These are phyloP conservation scores for Acacia concinna DNA, from an alignment of 331 rosid species.

Conservation along the genomic window DNA sequence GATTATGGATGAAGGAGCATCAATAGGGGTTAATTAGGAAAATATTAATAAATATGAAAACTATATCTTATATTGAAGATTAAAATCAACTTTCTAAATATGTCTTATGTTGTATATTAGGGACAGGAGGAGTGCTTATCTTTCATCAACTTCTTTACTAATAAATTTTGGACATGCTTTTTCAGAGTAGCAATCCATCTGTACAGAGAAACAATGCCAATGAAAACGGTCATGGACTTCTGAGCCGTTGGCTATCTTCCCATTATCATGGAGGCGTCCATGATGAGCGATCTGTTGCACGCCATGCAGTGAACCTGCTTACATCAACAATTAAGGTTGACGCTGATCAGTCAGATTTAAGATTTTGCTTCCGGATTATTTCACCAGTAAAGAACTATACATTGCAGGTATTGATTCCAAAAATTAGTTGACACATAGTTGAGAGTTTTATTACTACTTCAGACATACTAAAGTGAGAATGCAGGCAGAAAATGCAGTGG, in stretches of 20 bases:
- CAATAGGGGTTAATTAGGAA: too few species aligned
- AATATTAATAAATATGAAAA: too few species aligned
- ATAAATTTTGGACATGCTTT: slow-evolving; percentile 28
- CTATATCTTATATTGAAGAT: too few species aligned
- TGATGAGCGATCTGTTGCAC: slow-evolving; percentile 63
- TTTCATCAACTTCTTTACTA: slow-evolving; percentile 23
- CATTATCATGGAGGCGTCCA: slow-evolving; percentile 53
- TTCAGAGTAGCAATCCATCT: slow-evolving; percentile 49
- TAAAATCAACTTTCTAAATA: too few species aligned
- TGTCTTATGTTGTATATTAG: too few species aligned
- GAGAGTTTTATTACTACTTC: slow-evolving; percentile 15
- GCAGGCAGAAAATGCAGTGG: slow-evolving; percentile 78
- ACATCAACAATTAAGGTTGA: slow-evolving; percentile 76
- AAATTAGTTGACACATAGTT: not conserved
- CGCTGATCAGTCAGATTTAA: slow-evolving; percentile 71
- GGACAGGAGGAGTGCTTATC: slow-evolving; percentile 1
- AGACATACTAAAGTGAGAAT: slow-evolving; percentile 18
- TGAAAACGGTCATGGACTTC: slow-evolving; percentile 60
- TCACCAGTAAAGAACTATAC: slow-evolving; percentile 67
- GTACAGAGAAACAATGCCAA: slow-evolving; percentile 43
- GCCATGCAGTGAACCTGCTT: slow-evolving; percentile 70
- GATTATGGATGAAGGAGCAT: too few species aligned
- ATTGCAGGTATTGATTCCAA: slow-evolving; percentile 56
- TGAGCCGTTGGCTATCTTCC: slow-evolving; percentile 66
- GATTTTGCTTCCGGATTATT: slow-evolving; percentile 81